A percentile compares a stretch with the other conserved stretches of the same genome.
Evolutionary conservation across 2,329 filamentous ascomycete species (phyloP).

Genomic region (Macrophomina pseudophaseolina): DNA sequence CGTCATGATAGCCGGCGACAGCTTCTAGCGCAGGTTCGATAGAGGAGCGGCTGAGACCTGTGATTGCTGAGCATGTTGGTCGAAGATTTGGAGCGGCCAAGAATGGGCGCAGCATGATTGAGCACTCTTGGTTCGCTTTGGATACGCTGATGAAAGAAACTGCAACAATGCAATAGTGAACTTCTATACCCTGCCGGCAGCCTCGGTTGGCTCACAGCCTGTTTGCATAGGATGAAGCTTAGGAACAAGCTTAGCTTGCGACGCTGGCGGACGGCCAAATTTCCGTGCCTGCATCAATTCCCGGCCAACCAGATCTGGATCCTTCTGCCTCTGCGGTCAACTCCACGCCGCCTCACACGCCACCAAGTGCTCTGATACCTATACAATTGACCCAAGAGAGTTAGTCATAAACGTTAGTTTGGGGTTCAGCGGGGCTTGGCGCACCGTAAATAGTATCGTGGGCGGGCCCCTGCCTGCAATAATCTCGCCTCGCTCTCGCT

Average conservation of each 20-base stretch:
- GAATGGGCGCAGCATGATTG: too few relatives aligned
- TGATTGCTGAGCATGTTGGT: too few relatives aligned
- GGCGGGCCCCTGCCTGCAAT: not conserved
- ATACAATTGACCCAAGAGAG: constrained; percentile 8
- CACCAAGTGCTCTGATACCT: not conserved
- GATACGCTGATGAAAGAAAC: too few relatives aligned
- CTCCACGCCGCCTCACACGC: constrained; percentile 4
- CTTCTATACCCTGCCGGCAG: not conserved
- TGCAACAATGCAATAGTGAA: not conserved
- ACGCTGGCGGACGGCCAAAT: not conserved
- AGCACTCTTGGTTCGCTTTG: too few relatives aligned
- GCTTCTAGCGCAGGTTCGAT: too few relatives aligned
- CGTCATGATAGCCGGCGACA: too few relatives aligned
- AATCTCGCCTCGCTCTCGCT: constrained; percentile 21
- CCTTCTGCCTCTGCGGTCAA: not conserved
- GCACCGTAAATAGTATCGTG: constrained; percentile 7
- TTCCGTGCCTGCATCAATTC: constrained; percentile 11
- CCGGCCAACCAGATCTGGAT: constrained; percentile 11
- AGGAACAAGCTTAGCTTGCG: constrained; percentile 15
- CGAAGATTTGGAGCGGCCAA: too few relatives aligned
- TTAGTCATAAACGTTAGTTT: not conserved
- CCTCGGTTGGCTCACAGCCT: too few relatives aligned
- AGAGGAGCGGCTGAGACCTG: too few relatives aligned
- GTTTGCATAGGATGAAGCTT: not conserved
- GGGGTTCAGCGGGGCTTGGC: constrained; percentile 3